Evolutionary conservation across 1,284 basidiomycete genomes (phyloP), one percentile per base, ranked within the genome.

Genomic region (Psilocybe mexicana): DNA sequence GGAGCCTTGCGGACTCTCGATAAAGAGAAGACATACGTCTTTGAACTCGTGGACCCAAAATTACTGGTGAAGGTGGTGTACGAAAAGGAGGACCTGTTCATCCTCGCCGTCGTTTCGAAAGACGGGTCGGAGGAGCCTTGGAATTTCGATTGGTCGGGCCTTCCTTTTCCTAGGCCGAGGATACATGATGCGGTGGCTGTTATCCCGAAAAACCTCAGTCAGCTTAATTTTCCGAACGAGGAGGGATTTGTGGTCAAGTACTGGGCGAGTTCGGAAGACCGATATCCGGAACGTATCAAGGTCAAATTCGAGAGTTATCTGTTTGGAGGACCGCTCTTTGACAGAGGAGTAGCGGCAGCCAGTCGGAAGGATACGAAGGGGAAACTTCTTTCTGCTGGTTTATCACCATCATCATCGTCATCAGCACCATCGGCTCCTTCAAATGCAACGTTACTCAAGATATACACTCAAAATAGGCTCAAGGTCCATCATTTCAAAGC

Each of bases 211-310:
- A 40, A 52, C 14, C 59, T 67, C 14, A 56, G 58, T 42, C 63
- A 57, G 35, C 55, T 67, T 2, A 61, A 63, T 11, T 14, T 57
- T 30, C 33, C 47, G 23, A 65, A 67, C 47, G 66, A 67, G 49
- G 66, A 67, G 54, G 64, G 66, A 5, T 65, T 67, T 33, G 66
- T 67, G 2, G 48, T 67, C 42, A 64, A 60, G 7, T 67, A 63
- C 50, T 67, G 66, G 66, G 38, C 58, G 7, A 62, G 59, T 30
- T 23, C 47, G 26, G 30, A 63, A 2, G 66, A 67, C 44, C 35
- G 50, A 14, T 56, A 63, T 53, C 66, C 64, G 10, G 60, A 64
- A 50, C 59, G 66, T 14, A 54, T 67, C 47, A 67, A 67, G 28
- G 61, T 64, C 44, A 67, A 67, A 44, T 63, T 67, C 23, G 64